phyloP scores from a whole-genome alignment of 2,329 filamentous ascomycete species.

The Lasiodiplodia sp. region DNA sequence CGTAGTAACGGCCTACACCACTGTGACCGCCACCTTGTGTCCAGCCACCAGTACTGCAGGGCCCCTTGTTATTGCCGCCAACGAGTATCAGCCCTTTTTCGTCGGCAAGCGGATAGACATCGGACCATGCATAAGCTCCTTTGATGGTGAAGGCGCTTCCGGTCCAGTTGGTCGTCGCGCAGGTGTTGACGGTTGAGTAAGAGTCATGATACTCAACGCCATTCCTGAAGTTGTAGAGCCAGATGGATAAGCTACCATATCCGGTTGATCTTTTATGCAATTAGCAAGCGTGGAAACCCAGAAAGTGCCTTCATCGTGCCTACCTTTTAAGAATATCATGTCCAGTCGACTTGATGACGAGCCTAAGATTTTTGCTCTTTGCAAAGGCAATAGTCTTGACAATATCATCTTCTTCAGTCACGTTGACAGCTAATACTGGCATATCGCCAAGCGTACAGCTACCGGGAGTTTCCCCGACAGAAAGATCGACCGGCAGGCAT shows the following conservation, averaged over 20 bases:
- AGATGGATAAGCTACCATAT: conserved; percentile 43
- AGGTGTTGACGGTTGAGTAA: neutral
- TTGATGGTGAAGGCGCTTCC: conserved; percentile 38
- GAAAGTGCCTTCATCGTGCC: no score
- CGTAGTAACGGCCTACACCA: conserved; percentile 28
- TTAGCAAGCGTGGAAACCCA: neutral
- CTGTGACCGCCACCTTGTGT: conserved; percentile 42
- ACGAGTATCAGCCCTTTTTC: conserved; percentile 37
- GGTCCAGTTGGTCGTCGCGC: conserved; percentile 33
- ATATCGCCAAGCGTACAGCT: conserved; percentile 38
- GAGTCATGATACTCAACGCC: conserved; percentile 38
- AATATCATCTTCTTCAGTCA: conserved; percentile 31
- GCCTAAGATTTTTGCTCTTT: conserved; percentile 2
- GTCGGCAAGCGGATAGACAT: conserved; percentile 37
- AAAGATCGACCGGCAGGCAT: neutral
- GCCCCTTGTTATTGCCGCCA: conserved; percentile 35
- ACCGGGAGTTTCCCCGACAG: neutral
- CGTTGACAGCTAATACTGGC: conserved; percentile 47
- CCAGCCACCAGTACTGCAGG: conserved; percentile 43
- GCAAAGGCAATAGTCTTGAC: conserved; percentile 29
- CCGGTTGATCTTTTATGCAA: conserved; percentile 44
- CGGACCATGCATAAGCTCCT: conserved; percentile 43
- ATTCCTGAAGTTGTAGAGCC: conserved; percentile 46
- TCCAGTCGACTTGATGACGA: conserved; percentile 6
- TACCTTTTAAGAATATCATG: conserved; percentile 16